These are phyloP conservation scores for Alternaria sp. DNA, from an alignment of 2,329 filamentous ascomycete genomes.

Conservation along the genomic window DNA sequence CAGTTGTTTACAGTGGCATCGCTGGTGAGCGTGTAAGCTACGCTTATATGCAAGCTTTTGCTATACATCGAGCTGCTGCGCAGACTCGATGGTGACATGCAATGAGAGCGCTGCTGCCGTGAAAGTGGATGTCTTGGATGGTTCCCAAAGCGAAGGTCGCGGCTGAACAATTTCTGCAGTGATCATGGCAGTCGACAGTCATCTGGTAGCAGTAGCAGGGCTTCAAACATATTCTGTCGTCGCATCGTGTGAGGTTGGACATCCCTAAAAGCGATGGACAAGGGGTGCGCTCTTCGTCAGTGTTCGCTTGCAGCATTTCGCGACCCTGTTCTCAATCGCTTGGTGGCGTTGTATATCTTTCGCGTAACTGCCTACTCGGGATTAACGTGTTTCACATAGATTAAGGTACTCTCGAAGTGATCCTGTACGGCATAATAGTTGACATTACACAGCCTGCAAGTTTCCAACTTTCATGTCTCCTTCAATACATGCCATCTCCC, in stretches of 20 bases:
- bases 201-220: background rate
- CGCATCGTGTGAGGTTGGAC: background rate
- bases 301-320: background rate
- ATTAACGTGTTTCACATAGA: background rate
- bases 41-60: too few species aligned
- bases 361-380: background rate
- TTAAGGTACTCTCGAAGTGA: background rate
- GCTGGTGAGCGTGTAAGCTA: too few species aligned
- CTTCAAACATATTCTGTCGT: accelerated
- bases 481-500: background rate
- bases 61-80: too few species aligned
- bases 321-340: background rate
- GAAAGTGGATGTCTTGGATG: background rate
- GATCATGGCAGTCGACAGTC: background rate
- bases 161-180: background rate
- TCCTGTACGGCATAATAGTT: background rate
- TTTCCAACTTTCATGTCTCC: background rate
- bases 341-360: background rate
- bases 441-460: background rate
- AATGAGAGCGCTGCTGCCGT: background rate
- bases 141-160: background rate
- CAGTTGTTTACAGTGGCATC: too few species aligned
- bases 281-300: background rate
- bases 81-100: too few species aligned
- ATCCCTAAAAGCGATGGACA: background rate